Evolutionary conservation across 2,329 filamentous ascomycete genomes (phyloP), one percentile per base, ranked within the genome.

Genomic region (Lachnellula arida): DNA sequence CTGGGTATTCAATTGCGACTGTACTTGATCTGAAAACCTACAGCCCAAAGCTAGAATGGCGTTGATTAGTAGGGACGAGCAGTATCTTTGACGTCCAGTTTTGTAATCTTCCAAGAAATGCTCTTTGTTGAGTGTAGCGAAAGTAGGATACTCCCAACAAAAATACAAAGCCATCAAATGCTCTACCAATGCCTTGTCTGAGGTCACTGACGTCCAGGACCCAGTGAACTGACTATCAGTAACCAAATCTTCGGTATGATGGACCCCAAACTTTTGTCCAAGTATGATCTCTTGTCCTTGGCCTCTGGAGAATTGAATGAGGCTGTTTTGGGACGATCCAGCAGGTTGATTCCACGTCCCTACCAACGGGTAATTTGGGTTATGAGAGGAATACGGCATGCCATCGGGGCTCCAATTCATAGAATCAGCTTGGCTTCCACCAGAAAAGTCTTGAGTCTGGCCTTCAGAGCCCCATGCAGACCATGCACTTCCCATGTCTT

Each of bases 111-210:
- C 55, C 17, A 68, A 23, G 44, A 68, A 68, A 51, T 68, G 63
- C 40, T 68, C 65, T 48, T 68, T 68, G 83, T 84, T 88, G 46
- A 91, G 78, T 2, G 87, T 82, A 3, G 86, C 82, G 70, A 89
- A 89, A 12, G 86, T 89, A 2, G 87, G 85, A 67, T 91, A 89
- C 61, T 87, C 82, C 81, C 87, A 90, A 73, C 85, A 87, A 62
- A 89, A 89, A 71, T 89, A 89, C 34, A 88, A 73, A 0, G 80
- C 77, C 51, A 89, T 71, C 9, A 89, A 74, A 63, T 86, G 84
- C 58, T 84, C 77, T 1, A 89, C 81, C 32, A 89, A 76, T 12
- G 69, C 72, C 12, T 74, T 64, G 60, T 89, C 84, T 3, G 70
- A 66, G 2, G 84, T 87, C 22, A 88, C 77, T 40, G 65, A 74